Evolutionary conservation across 1,284 basidiomycete species (phyloP).

Genomic region (Peniophora sp.): DNA sequence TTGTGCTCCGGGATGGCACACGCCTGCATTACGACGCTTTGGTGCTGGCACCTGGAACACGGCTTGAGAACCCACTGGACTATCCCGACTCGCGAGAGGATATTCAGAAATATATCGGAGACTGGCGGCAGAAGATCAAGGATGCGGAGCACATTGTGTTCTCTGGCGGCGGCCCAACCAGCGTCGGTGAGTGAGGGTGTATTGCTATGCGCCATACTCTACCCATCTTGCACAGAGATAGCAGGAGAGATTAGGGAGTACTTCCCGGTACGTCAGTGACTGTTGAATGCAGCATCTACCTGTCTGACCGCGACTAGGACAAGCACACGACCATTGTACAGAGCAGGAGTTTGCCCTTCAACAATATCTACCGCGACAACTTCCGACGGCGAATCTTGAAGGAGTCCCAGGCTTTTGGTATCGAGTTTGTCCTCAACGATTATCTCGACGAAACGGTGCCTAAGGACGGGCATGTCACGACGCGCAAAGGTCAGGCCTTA

Average conservation of each 20-base stretch:
- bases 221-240: slow-evolving; percentile 2
- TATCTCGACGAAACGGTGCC: slow-evolving; percentile 36
- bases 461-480: slow-evolving; percentile 29
- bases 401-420: slow-evolving; percentile 32
- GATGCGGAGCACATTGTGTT: slow-evolving; percentile 43
- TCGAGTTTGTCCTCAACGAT: slow-evolving; percentile 49
- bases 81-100: slow-evolving; percentile 27
- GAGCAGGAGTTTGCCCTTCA: slow-evolving; percentile 41
- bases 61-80: slow-evolving; percentile 39
- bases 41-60: slow-evolving; percentile 47
- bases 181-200: slow-evolving; percentile 34
- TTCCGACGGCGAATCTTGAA: slow-evolving; percentile 42
- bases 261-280: slow-evolving; percentile 21
- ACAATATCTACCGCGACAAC: slow-evolving; percentile 46
- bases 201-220: not conserved
- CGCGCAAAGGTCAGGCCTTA: slow-evolving; percentile 43
- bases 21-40: slow-evolving; percentile 40
- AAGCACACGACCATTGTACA: slow-evolving; percentile 65
- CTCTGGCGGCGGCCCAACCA: slow-evolving; percentile 55
- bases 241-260: slow-evolving; percentile 9
- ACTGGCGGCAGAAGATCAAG: slow-evolving; percentile 37
- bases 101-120: slow-evolving; percentile 20
- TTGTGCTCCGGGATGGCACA: slow-evolving; percentile 41
- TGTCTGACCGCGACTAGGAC: slow-evolving; percentile 8
- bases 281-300: not conserved